Evolutionary conservation across 2,329 filamentous ascomycete species (phyloP), one percentile per base, ranked within the genome.

Genomic region (Fusarium sp.): DNA sequence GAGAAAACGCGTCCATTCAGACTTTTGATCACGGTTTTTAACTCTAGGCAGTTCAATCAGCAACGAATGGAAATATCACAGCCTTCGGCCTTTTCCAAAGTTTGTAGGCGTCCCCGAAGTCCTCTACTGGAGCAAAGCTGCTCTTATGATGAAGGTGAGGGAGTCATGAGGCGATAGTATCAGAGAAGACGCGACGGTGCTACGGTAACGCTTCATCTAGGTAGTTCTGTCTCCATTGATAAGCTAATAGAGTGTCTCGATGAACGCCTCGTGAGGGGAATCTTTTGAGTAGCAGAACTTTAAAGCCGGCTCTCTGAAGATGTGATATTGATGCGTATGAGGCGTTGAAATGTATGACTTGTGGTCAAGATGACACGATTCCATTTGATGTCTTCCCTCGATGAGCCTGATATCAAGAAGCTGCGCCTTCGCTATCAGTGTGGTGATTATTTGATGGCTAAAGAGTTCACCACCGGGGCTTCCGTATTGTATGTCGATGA

Each of bases 221-320:
- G 42, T 16, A 31, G 24, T 12, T 50, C 18, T 59, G 15, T 10
- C 6, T 37, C 16, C n/a, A n/a, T 59, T 39, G 52, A 10, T 23
- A 44, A 24, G 8, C 13, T 26, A 24, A 38, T 15, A 10, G 23
- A 26, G 12, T 24, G 20, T 24, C 12, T n/a, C 44, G 16, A 28
- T 29, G n/a, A 37, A 28, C 37, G 53, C 49, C 62, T 54, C 33
- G 42, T 54, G 66, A 57, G 55, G 66, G 66, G 61, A 18, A 55
- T 28, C 23, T 26, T 21, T 63, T 20, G 26, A 44, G 23, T 1
- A 28, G 21, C 33, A 52, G 20, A 29, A 29, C n/a, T 29, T 28
- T n/a, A 18, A 52, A 21, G 24, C 35, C 23, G 13, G n/a, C 24
- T n/a, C 13, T 6, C 29, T 16, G 21, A 48, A 28, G 42, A 39